Evolutionary conservation across 192 early-diverging fungal species (phyloP), one percentile per base, ranked within the genome.

Genomic region (Umbelopsis sp.): DNA sequence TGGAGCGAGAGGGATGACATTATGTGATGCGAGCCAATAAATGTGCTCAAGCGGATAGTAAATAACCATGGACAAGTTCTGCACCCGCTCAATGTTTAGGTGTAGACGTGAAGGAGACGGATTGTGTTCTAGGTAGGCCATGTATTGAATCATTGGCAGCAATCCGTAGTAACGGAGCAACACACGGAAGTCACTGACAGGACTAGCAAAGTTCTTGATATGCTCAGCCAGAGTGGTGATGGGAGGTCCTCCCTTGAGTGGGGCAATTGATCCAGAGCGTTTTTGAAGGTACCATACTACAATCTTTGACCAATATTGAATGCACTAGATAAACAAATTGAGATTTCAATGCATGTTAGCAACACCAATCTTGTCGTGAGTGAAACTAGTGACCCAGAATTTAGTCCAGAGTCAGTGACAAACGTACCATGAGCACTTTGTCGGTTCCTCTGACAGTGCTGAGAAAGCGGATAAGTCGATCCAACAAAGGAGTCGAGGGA

Each of bases 21-120:
- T 85, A 72, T 99, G 94, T 23, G 89, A 85, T 8, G 87, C 93
- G 58, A 99, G 84, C 94, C 94, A 99, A 86, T 95, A 99, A 44
- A 88, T 83, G 77, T 99, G 97, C 76, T 99, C 97, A 33, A 99
- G 86, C 25, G 97, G 97, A 71, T 99, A 99, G 84, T 99, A 99
- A 75, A 85, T 78, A 44, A 96, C 71, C 53, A 94, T 93, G 66
- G 82, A 80, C 55, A 94, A 77, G 71, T 99, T 99, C 80, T 96
- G 94, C n/a, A 92, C 72, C 22, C 97, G 91, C 75, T 89, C 90
- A 4, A 97, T 79, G 65, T 86, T 72, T 21, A 91, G 82, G 35
- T 92, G 79, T 4, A 84, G 67, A 13, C 81, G 80, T 2, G 90
- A 88, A 45, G 89, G 78, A 11, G 93, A 81, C 47, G 91, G 90